Conservation (phyloP, 1,139 yeast species). For the Debaryomyces nepalensis region DNA sequence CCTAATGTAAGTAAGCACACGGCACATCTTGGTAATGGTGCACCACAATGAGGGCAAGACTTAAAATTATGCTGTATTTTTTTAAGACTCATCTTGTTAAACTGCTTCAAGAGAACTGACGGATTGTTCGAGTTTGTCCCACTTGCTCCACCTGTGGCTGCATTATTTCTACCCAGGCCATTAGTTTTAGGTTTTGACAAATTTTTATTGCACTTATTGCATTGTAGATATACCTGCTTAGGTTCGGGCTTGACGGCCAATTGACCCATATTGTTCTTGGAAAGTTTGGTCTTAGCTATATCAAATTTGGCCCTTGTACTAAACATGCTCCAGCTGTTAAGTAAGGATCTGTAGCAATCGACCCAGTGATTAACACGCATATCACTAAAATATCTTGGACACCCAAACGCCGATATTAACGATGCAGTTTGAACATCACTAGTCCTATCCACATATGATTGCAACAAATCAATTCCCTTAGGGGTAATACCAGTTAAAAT, state of each 20-base stretch:
- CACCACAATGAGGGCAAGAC: constrained; percentile 84
- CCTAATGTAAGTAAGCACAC: constrained; percentile 86
- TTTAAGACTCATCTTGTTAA: constrained; percentile 34
- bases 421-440: constrained; percentile 95
- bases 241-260: constrained; percentile 58
- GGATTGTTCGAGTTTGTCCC: constrained; percentile 23
- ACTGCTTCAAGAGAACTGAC: constrained; percentile 42
- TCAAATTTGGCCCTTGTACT: constrained; percentile 82
- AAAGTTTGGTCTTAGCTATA: constrained; percentile 70
- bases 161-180: constrained; percentile 14
- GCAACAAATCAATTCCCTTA: constrained; percentile 77
- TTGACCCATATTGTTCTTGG: constrained; percentile 56
- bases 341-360: constrained; percentile 67
- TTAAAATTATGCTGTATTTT: constrained; percentile 31
- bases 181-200: constrained; percentile 43
- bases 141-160: constrained; percentile 8
- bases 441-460: constrained; percentile 86
- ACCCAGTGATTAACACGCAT: constrained; percentile 77
- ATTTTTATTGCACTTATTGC: constrained; percentile 79
- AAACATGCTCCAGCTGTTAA: constrained; percentile 87
- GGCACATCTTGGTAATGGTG: constrained; percentile 90
- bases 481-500: constrained; percentile 90
- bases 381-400: constrained; percentile 81
- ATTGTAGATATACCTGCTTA: constrained; percentile 79
- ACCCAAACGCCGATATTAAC: constrained; percentile 75